These are phyloP conservation scores for Petasospora rhodanensis DNA, from an alignment of 1,139 yeast genomes.

Conservation along the genomic window DNA sequence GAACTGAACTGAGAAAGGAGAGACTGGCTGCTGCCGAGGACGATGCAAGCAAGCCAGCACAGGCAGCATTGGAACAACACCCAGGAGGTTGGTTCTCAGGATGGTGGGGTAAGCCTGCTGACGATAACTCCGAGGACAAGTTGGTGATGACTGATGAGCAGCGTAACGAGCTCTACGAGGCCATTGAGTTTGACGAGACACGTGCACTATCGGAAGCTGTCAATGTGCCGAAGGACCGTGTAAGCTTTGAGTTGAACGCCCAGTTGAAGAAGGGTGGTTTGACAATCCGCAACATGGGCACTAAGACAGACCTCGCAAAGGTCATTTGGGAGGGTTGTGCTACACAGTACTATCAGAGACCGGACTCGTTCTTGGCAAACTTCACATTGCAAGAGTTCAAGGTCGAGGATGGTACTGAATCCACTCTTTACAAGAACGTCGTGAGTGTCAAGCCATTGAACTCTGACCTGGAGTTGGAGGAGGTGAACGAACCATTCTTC, in stretches of 20 bases:
- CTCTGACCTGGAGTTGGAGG: constrained; percentile 28
- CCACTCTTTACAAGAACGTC: constrained; percentile 72
- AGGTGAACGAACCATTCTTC: constrained; percentile 56
- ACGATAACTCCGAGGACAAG: constrained; percentile 25
- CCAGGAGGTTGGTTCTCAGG: constrained; percentile 52
- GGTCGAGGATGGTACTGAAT: constrained; percentile 81
- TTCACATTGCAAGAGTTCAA: constrained; percentile 76
- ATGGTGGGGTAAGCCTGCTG: constrained; percentile 45
- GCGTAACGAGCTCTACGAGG: constrained; percentile 80
- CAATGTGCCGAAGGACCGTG: constrained; percentile 71
- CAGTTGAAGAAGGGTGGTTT: constrained; percentile 75
- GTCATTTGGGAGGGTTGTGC: constrained; percentile 80
- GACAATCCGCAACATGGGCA: constrained; percentile 42
- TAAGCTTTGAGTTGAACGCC: constrained; percentile 61
- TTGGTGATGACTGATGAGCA: constrained; percentile 59
- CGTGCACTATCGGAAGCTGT: constrained; percentile 47
- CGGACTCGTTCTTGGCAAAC: constrained; percentile 69
- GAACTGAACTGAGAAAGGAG: constrained; percentile 58
- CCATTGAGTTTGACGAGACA: constrained; percentile 85
- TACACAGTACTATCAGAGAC: constrained; percentile 68
- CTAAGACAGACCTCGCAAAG: constrained; percentile 57
- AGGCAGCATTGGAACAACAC: constrained; percentile 17
- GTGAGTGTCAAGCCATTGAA: constrained; percentile 76
- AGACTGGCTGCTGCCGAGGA: constrained; percentile 28
- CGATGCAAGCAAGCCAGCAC: constrained; percentile 15